Base-by-base conservation (phyloP, 106 monocot species). In the Dendrobium huoshanense region DNA sequence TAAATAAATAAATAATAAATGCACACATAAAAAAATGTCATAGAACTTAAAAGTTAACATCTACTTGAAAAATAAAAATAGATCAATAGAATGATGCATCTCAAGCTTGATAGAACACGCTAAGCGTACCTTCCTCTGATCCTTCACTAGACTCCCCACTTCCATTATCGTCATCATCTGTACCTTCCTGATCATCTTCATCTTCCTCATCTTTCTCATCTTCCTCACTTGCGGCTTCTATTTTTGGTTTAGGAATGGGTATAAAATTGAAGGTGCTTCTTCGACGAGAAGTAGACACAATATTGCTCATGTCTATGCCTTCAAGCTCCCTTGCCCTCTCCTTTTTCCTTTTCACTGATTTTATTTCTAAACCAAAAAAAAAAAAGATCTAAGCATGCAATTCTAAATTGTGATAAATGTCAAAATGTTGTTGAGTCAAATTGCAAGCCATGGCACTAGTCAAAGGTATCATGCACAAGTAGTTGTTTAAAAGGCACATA, bases 281-380 rank as follows among this genome's bases (percentile, higher is more conserved):
- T 33, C 98, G 79, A 0, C 98, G 92, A 83, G 95, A 91, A 85
- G 92, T 98, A 43, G 92, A 83, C 31, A 98, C 89, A 37, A 98
- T 98, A 80, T 98, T 98, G 75, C 98, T 93, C 84, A 86, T 85
- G 76, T 95, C 98, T 78, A 98, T 98, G 61, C 98, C 98, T 82
- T 98, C 98, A 56, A 98, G 92, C 79, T 98, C 98, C 77, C 87
- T 98, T 68, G 92, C 98, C 80, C 82, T 87, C 82, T 98, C 91
- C 81, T 98, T 98, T 72, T 78, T 88, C 83, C 88, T 98, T 77
- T 86, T 92, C 15, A 98, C 88, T 47, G 86, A 84, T 81, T 92
- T 94, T 78, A 98, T 95, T 80, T 98, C 98, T 90, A 49, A 76
- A 74, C 41, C 42, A 74, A 74, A 42, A 7, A 42, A 42, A 42